Evolutionary conservation across 495 filamentous ascomycete genomes (phyloP).

Genomic region (Talaromyces thailandensis): DNA sequence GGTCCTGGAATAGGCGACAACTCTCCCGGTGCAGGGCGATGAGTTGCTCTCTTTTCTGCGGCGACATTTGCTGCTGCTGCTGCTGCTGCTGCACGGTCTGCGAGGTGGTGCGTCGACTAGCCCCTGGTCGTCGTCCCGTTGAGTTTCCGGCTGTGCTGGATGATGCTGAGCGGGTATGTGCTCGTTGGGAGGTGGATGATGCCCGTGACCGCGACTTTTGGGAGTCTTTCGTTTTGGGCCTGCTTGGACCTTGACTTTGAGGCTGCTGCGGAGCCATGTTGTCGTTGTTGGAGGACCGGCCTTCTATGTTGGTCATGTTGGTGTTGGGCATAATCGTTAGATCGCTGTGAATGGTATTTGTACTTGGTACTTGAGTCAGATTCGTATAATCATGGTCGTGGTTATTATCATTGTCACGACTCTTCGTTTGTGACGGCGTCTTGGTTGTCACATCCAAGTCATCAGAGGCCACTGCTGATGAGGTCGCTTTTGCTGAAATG

Average conservation of each 20-base stretch:
- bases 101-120: slow-evolving; percentile 22
- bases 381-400: background rate
- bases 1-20: slow-evolving; percentile 35
- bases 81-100: slow-evolving; percentile 3
- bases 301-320: background rate
- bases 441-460: background rate
- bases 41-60: slow-evolving; percentile 25
- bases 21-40: slow-evolving; percentile 37
- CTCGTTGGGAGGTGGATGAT: slow-evolving; percentile 4
- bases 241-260: background rate
- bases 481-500: background rate
- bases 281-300: background rate
- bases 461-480: background rate
- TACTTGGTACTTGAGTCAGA: background rate
- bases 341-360: background rate
- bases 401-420: background rate
- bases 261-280: background rate
- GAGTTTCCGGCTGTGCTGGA: slow-evolving; percentile 18
- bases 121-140: slow-evolving; percentile 22
- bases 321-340: background rate
- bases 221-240: background rate
- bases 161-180: slow-evolving; percentile 18
- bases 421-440: background rate
- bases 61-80: slow-evolving; percentile 10
- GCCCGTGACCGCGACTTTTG: slow-evolving; percentile 3